These are phyloP conservation scores for Hygrocybe punicea DNA, from an alignment of 768 basidiomycete genomes.

Conservation along the genomic window DNA sequence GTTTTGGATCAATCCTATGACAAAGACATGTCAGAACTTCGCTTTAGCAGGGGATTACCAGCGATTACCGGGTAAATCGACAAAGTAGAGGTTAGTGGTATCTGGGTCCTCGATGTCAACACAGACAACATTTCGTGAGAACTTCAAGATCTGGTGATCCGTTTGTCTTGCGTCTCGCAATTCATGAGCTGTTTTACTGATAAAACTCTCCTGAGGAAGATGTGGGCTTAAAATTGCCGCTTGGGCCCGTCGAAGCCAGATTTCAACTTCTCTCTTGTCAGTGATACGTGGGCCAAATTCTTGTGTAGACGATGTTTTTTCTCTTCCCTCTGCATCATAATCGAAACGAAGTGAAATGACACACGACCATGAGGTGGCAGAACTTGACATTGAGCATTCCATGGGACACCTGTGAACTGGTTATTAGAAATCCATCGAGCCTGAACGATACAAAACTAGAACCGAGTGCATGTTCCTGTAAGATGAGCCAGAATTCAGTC, in stretches of 20 bases:
- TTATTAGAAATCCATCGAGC: neutral
- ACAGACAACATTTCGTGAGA: conserved; percentile 52
- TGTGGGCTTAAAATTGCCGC: conserved; percentile 52
- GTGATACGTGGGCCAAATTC: conserved; percentile 44
- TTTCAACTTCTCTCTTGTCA: conserved; percentile 45
- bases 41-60: conserved; percentile 20
- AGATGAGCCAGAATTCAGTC: neutral
- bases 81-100: conserved; percentile 48
- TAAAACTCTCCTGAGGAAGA: conserved; percentile 23
- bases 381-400: conserved; percentile 49
- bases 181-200: conserved; percentile 24
- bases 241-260: conserved; percentile 57
- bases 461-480: conserved; percentile 4
- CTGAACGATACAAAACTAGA: neutral
- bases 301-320: neutral
- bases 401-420: conserved; percentile 44
- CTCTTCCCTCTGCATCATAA: conserved; percentile 15
- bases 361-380: conserved; percentile 41
- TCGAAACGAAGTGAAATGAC: conserved; percentile 41
- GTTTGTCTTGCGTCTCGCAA: conserved; percentile 11
- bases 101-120: conserved; percentile 44
- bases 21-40: conserved; percentile 14
- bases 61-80: conserved; percentile 51
- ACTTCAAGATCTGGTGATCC: conserved; percentile 21
- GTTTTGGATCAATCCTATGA: conserved; percentile 57